Evolutionary conservation across 257 asterid species (phyloP).

Genomic region (Anisodus tanguticus): DNA sequence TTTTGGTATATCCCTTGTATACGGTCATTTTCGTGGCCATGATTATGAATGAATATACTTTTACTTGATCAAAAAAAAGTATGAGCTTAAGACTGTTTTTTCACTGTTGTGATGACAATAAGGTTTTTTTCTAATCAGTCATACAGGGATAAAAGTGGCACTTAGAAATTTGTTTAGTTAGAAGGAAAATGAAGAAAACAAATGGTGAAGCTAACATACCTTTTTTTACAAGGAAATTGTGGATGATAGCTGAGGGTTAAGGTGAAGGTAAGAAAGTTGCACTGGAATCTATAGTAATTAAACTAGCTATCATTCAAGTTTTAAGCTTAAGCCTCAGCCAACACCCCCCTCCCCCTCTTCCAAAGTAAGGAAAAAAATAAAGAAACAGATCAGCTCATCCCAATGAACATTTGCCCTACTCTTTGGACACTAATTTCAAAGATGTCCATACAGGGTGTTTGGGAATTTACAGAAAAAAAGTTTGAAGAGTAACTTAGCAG

Average conservation of each 20-base stretch:
- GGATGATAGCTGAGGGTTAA: not conserved
- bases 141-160: conserved; percentile 12
- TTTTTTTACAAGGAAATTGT: not conserved
- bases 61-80: no score
- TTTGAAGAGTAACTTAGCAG: not conserved
- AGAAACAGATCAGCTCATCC: not conserved
- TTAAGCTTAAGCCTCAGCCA: not conserved
- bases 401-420: not conserved
- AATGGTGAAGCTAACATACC: conserved; percentile 18
- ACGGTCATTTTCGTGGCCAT: no score
- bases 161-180: not conserved
- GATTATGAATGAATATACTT: no score
- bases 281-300: not conserved
- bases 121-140: not conserved
- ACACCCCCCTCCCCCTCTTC: not conserved
- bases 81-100: not conserved
- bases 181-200: not conserved
- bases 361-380: not conserved
- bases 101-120: not conserved
- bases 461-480: not conserved
- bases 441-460: not conserved
- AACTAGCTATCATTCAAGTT: not conserved
- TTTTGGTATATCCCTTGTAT: no score
- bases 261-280: not conserved
- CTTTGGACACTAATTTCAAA: not conserved